Conservation (phyloP, 768 basidiomycete genomes). For the Mycena leptocephala region DNA sequence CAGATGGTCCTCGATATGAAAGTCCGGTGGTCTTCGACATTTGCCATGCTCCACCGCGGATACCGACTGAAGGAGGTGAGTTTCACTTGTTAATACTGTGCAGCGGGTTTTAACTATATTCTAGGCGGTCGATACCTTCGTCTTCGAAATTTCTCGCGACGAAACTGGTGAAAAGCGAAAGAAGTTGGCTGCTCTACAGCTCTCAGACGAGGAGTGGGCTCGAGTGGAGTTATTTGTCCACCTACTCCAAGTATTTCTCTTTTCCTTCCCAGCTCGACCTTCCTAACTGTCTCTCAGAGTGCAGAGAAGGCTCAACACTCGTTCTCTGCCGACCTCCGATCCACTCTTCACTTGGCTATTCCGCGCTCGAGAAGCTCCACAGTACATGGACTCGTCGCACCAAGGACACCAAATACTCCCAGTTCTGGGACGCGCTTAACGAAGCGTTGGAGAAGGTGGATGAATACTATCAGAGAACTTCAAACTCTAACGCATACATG, state of each 20-base stretch:
- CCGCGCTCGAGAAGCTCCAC: background rate
- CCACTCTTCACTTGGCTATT: background rate
- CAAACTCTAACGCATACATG: conserved; percentile 50
- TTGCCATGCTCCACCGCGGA: conserved; percentile 36
- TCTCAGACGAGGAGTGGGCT: conserved; percentile 41
- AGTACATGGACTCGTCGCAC: background rate
- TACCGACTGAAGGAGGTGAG: conserved; percentile 30
- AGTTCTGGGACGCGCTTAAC: conserved; percentile 23
- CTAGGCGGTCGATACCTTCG: conserved; percentile 32
- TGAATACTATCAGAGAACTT: conserved; percentile 52
- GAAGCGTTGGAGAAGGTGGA: conserved; percentile 48
- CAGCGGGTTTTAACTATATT: no score
- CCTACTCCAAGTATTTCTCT: conserved; percentile 36
- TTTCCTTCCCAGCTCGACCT: no score
- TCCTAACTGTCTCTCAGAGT: background rate
- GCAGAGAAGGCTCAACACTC: background rate
- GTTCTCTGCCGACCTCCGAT: background rate
- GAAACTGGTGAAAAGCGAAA: conserved; percentile 36
- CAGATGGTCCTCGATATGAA: conserved; percentile 43
- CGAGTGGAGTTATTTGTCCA: conserved; percentile 34
- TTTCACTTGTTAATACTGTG: background rate
- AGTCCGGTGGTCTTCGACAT: conserved; percentile 46
- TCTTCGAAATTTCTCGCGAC: conserved; percentile 37
- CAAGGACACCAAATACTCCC: background rate
- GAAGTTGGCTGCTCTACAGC: conserved; percentile 32